Percentiles rank a stretch among this genome's conserved stretches.
These are phyloP conservation scores for Penicillium sumatraense DNA, from an alignment of 2,329 filamentous ascomycete genomes.

Conservation along the genomic window DNA sequence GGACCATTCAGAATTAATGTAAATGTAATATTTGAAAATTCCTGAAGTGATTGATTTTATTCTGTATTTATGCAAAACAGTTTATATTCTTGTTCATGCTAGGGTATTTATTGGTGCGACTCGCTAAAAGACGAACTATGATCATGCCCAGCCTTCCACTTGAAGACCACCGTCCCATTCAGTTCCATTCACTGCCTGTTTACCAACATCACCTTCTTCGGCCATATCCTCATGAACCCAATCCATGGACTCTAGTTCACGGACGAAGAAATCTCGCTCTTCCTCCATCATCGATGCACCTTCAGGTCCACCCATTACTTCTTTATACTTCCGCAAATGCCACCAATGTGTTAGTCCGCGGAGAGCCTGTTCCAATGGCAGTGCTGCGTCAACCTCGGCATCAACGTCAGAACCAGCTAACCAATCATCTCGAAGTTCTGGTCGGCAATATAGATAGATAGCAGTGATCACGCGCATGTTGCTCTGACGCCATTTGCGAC, in stretches of 20 bases:
- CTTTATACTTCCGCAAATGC: constrained; percentile 81
- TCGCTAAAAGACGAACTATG: background rate
- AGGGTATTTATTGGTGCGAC: constrained; percentile 17
- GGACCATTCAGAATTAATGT: no score
- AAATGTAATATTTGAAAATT: no score
- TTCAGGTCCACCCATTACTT: constrained; percentile 66
- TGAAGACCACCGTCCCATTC: constrained; percentile 23
- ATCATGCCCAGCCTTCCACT: constrained; percentile 17
- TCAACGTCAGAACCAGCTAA: constrained; percentile 87
- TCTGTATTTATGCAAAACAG: background rate
- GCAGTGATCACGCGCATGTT: constrained; percentile 99
- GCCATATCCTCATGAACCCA: constrained; percentile 49
- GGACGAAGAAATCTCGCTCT: constrained; percentile 78
- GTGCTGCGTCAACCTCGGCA: constrained; percentile 87
- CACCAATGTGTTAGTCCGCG: constrained; percentile 92
- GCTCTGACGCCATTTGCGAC: constrained; percentile 94
- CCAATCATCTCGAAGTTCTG: constrained; percentile 94
- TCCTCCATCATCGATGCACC: constrained; percentile 65
- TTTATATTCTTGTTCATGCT: background rate
- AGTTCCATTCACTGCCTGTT: constrained; percentile 13
- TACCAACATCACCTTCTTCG: constrained; percentile 17
- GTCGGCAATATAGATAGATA: constrained; percentile 90
- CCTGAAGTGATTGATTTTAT: no score
- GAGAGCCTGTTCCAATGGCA: constrained; percentile 89
- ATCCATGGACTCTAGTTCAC: constrained; percentile 75